Conservation (phyloP, 768 basidiomycete genomes). For the Lactarius vividus region DNA sequence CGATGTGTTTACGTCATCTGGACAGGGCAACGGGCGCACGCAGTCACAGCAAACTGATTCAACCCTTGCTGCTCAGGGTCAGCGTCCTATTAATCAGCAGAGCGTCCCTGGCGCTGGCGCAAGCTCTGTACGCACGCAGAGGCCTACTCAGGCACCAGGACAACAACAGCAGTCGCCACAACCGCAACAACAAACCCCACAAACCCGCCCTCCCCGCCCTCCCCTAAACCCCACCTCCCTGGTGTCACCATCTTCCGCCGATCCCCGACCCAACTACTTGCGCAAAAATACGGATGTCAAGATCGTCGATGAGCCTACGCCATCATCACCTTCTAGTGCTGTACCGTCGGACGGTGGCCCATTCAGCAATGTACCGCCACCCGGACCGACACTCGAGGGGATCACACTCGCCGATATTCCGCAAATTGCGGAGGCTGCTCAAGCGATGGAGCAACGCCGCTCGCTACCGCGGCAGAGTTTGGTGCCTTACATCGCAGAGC, state of each 20-base stretch:
- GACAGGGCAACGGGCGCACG: conserved; percentile 42
- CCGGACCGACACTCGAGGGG: conserved; percentile 51
- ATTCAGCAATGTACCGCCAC: conserved; percentile 20
- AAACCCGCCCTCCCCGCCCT: conserved; percentile 34
- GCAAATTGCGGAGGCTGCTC: conserved; percentile 86
- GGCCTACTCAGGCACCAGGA: conserved; percentile 31
- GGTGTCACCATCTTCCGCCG: conserved; percentile 44
- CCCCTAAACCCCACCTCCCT: conserved; percentile 40
- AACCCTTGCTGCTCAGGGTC: conserved; percentile 8
- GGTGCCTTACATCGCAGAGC: conserved; percentile 81
- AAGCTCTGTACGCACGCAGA: conserved; percentile 13
- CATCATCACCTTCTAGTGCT: conserved; percentile 64
- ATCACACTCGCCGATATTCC: conserved; percentile 95
- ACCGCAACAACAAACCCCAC: conserved; percentile 31
- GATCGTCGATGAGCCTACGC: conserved; percentile 80
- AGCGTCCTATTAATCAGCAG: conserved; percentile 20
- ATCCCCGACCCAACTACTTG: conserved; percentile 64
- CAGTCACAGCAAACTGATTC: conserved; percentile 32
- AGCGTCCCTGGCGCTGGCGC: not conserved
- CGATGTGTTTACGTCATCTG: conserved; percentile 43
- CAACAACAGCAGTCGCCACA: conserved; percentile 22
- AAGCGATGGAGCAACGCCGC: conserved; percentile 85
- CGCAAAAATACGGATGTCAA: conserved; percentile 83
- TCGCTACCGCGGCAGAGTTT: conserved; percentile 73
- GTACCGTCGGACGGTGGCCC: conserved; percentile 37